Evolutionary conservation across 2,329 filamentous ascomycete genomes (phyloP).

Genomic region (Cladophialophora chaetospira): DNA sequence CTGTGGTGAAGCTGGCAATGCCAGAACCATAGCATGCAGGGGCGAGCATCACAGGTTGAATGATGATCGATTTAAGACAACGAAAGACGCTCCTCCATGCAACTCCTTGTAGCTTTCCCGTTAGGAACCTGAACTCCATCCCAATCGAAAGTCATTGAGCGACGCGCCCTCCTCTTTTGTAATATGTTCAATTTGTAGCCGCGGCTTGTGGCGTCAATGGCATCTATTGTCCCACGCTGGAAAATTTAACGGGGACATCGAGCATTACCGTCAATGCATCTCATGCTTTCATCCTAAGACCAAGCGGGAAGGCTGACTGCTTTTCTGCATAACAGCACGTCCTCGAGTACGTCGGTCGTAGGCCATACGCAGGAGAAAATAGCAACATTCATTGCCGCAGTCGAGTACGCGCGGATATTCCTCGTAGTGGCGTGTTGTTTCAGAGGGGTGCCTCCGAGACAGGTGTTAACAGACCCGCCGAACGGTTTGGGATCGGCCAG

Average conservation of each 20-base stretch:
- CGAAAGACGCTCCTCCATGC: neutral
- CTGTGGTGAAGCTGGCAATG: neutral
- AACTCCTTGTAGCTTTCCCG: no score
- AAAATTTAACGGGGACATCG: neutral
- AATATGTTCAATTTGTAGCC: neutral
- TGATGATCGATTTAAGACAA: slow-evolving; percentile 6
- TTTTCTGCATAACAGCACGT: neutral
- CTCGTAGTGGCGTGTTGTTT: slow-evolving; percentile 26
- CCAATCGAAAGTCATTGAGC: neutral
- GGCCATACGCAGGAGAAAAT: neutral
- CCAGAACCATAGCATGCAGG: neutral
- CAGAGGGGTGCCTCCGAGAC: slow-evolving; percentile 3
- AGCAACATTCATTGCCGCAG: neutral
- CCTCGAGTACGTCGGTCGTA: neutral
- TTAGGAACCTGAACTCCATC: no score
- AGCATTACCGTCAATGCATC: neutral
- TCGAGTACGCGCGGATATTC: neutral
- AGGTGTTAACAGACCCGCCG: slow-evolving; percentile 4
- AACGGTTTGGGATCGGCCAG: slow-evolving; percentile 29
- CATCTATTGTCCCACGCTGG: neutral
- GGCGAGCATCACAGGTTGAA: neutral
- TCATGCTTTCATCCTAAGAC: neutral
- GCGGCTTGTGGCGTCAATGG: neutral
- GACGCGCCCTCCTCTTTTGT: neutral
- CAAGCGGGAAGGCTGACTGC: neutral